phyloP scores from a whole-genome alignment of 2,329 filamentous ascomycete genomes.

The Laburnicola sp. region DNA sequence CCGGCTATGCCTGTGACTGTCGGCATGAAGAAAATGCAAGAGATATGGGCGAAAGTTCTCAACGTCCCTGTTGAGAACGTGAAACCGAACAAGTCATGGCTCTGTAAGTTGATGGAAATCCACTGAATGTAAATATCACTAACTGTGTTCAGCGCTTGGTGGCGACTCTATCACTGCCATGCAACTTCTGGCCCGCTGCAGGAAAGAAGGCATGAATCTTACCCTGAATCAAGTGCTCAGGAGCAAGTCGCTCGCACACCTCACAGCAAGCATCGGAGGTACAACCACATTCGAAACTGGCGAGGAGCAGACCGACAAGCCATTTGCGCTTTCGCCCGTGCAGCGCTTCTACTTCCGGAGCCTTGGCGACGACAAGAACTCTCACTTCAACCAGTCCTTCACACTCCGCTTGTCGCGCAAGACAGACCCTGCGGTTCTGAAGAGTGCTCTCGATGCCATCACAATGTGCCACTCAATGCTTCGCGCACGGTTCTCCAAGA shows the following conservation, averaged over 20 bases:
- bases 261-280: slow-evolving; percentile 26
- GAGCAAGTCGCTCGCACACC: slow-evolving; percentile 36
- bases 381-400: slow-evolving; percentile 53
- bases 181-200: slow-evolving; percentile 36
- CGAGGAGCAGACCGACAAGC: slow-evolving; percentile 29
- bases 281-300: slow-evolving; percentile 9
- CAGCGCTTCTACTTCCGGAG: slow-evolving; percentile 51
- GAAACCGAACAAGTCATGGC: slow-evolving; percentile 33
- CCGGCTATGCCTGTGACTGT: slow-evolving; percentile 17
- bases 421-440: slow-evolving; percentile 23
- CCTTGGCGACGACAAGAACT: slow-evolving; percentile 33
- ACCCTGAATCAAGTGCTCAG: slow-evolving; percentile 39
- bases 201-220: slow-evolving; percentile 36
- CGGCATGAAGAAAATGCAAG: slow-evolving; percentile 25
- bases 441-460: slow-evolving; percentile 30
- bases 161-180: slow-evolving; percentile 41
- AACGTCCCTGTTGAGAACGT: slow-evolving; percentile 37
- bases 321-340: slow-evolving; percentile 51
- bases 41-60: slow-evolving; percentile 50
- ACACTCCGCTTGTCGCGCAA: slow-evolving; percentile 41
- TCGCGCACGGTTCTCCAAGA: slow-evolving; percentile 32
- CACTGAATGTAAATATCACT: slow-evolving; percentile 1
- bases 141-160: slow-evolving; percentile 27
- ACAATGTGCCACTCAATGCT: slow-evolving; percentile 40
- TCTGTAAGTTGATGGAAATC: slow-evolving; percentile 24